Conservation (phyloP, 306 rosid species). For the Adenanthera pavonina region DNA sequence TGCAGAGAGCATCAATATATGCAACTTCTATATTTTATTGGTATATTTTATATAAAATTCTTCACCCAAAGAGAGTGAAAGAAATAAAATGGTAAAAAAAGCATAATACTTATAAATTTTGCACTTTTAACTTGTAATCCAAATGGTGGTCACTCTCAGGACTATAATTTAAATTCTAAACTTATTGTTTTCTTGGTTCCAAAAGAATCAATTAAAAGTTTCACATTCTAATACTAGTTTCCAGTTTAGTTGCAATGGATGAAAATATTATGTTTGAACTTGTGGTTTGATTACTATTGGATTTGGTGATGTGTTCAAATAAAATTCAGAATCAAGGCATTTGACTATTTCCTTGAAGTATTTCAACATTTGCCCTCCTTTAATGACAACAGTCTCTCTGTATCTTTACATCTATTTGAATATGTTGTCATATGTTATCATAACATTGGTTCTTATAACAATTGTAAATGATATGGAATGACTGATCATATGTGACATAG, state of each 20-base stretch:
- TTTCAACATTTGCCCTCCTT: neutral
- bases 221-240: conserved; percentile 3
- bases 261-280: conserved; percentile 24
- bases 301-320: neutral
- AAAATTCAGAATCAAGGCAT: conserved; percentile 22
- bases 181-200: conserved; percentile 5
- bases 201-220: conserved; percentile 3
- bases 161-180: neutral
- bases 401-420: conserved; percentile 33
- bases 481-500: neutral
- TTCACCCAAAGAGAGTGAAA: neutral
- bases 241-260: neutral
- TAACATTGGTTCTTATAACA: conserved; percentile 7
- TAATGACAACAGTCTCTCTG: conserved; percentile 22
- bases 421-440: conserved; percentile 25
- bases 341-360: conserved; percentile 23
- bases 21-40: neutral
- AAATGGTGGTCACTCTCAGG: neutral
- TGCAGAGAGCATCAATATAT: no score
- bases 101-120: neutral
- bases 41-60: neutral
- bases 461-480: neutral
- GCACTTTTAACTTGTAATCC: neutral
- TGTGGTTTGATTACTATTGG: conserved; percentile 9
- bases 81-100: neutral